These are phyloP conservation scores for Apiotrichum brassicae DNA, from an alignment of 1,284 basidiomycete species.

Conservation along the genomic window DNA sequence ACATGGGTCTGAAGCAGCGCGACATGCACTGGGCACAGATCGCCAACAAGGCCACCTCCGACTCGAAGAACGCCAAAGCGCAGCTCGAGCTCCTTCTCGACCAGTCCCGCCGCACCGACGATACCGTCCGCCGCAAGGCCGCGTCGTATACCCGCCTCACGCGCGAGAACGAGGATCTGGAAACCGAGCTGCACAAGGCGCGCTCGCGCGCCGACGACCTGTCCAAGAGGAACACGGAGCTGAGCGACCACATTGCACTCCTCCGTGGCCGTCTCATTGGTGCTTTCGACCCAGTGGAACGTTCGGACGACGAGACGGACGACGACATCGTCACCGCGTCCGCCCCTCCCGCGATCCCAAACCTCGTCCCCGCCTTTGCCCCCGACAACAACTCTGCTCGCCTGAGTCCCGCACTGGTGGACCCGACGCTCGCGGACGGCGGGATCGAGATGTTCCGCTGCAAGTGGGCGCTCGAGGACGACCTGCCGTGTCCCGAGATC, in stretches of 20 bases:
- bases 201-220: constrained; percentile 16
- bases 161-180: constrained; percentile 19
- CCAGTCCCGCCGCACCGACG: constrained; percentile 38
- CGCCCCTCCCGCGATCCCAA: neutral
- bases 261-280: constrained; percentile 32
- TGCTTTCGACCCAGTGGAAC: constrained; percentile 18
- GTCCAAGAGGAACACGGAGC: constrained; percentile 29
- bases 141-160: constrained; percentile 16
- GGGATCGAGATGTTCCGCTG: constrained; percentile 15
- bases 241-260: constrained; percentile 22
- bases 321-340: constrained; percentile 2
- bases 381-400: constrained; percentile 4
- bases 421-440: constrained; percentile 11
- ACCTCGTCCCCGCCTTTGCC: constrained; percentile 4
- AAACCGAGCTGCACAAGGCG: constrained; percentile 12
- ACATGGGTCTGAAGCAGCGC: constrained; percentile 35
- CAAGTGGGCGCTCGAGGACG: constrained; percentile 16
- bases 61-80: constrained; percentile 9
- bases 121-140: constrained; percentile 30
- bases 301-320: constrained; percentile 12
- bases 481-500: constrained; percentile 9
- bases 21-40: constrained; percentile 22
- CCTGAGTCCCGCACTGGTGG: neutral
- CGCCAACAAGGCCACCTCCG: constrained; percentile 3
- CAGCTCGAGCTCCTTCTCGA: constrained; percentile 30